A percentile compares a stretch with the other conserved stretches of the same genome.
phyloP scores from a whole-genome alignment of 2,329 filamentous ascomycete species.

The Coniochaeta pulveracea region DNA sequence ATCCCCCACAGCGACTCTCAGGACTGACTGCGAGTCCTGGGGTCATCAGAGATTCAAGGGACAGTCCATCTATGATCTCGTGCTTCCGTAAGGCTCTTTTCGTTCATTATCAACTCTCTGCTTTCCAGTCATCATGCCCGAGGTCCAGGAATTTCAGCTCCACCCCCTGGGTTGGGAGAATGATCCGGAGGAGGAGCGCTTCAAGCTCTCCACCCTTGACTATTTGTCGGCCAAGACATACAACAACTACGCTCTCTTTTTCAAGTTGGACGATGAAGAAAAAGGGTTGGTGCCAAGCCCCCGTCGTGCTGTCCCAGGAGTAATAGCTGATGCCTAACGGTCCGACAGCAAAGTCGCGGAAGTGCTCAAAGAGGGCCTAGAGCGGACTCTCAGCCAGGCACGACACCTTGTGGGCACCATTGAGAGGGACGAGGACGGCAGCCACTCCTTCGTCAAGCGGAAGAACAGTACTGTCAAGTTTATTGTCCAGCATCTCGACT shows the following conservation, averaged over 20 bases:
- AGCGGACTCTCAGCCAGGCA: constrained; percentile 23
- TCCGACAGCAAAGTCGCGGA: constrained; percentile 9
- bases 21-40: not conserved
- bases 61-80: not conserved
- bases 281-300: constrained; percentile 11
- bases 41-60: not conserved
- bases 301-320: not conserved
- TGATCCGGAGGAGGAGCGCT: constrained; percentile 23
- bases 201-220: constrained; percentile 25
- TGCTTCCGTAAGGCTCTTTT: not conserved
- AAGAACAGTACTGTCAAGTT: constrained; percentile 14
- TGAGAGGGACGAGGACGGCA: constrained; percentile 19
- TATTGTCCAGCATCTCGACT: constrained; percentile 25
- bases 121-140: too few relatives aligned
- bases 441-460: constrained; percentile 3
- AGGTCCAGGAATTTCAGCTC: constrained; percentile 16
- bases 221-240: constrained; percentile 20
- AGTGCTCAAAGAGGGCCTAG: constrained; percentile 21
- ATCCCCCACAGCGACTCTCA: not conserved
- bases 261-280: constrained; percentile 19
- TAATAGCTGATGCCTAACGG: not conserved
- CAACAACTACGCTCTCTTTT: constrained; percentile 27
- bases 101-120: not conserved
- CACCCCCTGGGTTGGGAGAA: constrained; percentile 23
- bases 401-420: constrained; percentile 26